Conservation (phyloP, 139 green algal species). For the Coelastrella sp. region DNA sequence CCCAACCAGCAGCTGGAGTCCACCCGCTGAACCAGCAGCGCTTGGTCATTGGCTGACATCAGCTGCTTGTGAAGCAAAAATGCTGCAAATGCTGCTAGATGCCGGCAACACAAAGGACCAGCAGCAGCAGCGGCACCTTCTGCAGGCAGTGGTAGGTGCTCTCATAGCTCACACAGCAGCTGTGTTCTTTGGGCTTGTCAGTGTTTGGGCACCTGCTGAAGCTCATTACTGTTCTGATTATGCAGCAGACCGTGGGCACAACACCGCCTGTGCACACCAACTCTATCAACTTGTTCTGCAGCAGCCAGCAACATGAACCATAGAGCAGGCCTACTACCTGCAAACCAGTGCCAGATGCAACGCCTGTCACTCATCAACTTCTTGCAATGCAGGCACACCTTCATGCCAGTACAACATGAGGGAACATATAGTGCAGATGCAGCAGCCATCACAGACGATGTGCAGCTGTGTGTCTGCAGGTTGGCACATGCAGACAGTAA, state of each 20-base stretch:
- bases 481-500: neutral
- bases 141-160: slow-evolving; percentile 27
- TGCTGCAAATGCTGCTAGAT: slow-evolving; percentile 23
- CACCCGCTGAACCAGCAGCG: neutral
- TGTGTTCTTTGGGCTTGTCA: neutral
- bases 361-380: no score
- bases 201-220: neutral
- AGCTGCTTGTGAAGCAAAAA: slow-evolving; percentile 15
- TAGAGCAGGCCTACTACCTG: no score
- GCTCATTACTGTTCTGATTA: no score
- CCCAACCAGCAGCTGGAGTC: neutral
- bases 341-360: no score
- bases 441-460: neutral
- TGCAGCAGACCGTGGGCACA: no score
- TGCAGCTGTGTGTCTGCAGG: neutral
- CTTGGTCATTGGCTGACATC: neutral
- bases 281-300: no score
- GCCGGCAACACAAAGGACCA: neutral
- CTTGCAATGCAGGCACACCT: neutral
- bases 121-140: slow-evolving; percentile 29
- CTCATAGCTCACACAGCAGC: neutral
- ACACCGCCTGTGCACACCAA: no score
- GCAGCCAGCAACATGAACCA: no score
- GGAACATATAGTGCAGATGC: neutral
- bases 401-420: neutral